Conservation (phyloP, 768 basidiomycete species). For the Pisolithus tinctorius region DNA sequence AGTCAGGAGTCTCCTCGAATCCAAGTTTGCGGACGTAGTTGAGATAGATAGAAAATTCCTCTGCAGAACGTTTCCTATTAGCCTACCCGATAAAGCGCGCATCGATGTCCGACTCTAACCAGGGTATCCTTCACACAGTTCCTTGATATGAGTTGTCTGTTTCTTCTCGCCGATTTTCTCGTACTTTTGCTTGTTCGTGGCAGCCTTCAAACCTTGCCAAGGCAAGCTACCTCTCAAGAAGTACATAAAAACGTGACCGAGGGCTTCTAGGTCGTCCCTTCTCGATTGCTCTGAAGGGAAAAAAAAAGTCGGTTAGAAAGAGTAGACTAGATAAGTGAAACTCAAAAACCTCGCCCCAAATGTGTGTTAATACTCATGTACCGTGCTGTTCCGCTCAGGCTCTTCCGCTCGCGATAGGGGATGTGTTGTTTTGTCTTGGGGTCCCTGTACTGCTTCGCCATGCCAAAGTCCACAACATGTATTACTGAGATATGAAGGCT, state of each 20-base stretch:
- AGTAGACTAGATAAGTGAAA: constrained; percentile 4
- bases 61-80: constrained; percentile 34
- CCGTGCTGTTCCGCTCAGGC: constrained; percentile 91
- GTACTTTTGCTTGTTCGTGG: constrained; percentile 99
- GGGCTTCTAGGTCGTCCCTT: constrained; percentile 96
- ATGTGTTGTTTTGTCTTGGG: constrained; percentile 99
- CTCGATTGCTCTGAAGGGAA: constrained; percentile 68
- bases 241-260: constrained; percentile 99
- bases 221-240: constrained; percentile 94
- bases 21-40: constrained; percentile 99
- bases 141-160: constrained; percentile 96
- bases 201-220: constrained; percentile 99
- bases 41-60: constrained; percentile 97
- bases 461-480: constrained; percentile 97
- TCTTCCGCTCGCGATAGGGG: constrained; percentile 97
- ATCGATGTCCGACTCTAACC: constrained; percentile 40
- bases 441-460: constrained; percentile 99
- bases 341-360: constrained; percentile 73
- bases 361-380: constrained; percentile 99
- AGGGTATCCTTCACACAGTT: constrained; percentile 92
- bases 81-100: neutral
- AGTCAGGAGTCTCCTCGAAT: constrained; percentile 98
- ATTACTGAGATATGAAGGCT: constrained; percentile 42
- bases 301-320: neutral
- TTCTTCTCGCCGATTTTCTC: constrained; percentile 99